Conservation (phyloP, 495 filamentous ascomycete genomes). For the Daldinia caldariorum region DNA sequence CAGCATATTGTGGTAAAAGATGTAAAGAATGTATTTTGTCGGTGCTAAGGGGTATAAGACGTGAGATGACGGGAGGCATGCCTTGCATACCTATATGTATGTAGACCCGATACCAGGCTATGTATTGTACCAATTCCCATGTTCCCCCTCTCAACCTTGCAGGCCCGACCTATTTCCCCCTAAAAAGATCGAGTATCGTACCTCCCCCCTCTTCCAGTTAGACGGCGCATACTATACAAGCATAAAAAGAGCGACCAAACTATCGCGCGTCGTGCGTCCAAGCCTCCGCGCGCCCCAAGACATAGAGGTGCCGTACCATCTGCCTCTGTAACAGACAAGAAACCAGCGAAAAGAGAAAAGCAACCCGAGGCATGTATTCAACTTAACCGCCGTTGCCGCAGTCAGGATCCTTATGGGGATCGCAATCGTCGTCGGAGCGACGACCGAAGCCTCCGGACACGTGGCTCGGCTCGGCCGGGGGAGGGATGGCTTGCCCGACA, state of each 20-base stretch:
- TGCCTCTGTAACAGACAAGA: too few species aligned
- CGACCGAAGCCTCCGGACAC: constrained; percentile 8
- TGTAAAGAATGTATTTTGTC: neutral
- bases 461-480: neutral
- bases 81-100: neutral
- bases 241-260: too few species aligned
- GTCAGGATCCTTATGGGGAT: neutral
- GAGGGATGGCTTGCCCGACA: neutral
- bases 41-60: too few species aligned
- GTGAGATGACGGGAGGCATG: too few species aligned
- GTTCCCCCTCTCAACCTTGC: neutral
- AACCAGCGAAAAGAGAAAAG: too few species aligned
- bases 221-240: neutral
- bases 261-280: neutral
- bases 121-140: neutral
- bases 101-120: neutral
- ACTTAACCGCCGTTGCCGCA: neutral
- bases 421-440: neutral
- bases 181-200: neutral
- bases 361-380: too few species aligned
- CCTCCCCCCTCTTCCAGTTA: neutral
- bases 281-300: neutral
- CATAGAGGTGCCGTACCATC: too few species aligned
- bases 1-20: too few species aligned
- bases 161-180: neutral